These are phyloP conservation scores for Trichomonascaceae sp. DNA, from an alignment of 1,139 yeast genomes.

Conservation along the genomic window DNA sequence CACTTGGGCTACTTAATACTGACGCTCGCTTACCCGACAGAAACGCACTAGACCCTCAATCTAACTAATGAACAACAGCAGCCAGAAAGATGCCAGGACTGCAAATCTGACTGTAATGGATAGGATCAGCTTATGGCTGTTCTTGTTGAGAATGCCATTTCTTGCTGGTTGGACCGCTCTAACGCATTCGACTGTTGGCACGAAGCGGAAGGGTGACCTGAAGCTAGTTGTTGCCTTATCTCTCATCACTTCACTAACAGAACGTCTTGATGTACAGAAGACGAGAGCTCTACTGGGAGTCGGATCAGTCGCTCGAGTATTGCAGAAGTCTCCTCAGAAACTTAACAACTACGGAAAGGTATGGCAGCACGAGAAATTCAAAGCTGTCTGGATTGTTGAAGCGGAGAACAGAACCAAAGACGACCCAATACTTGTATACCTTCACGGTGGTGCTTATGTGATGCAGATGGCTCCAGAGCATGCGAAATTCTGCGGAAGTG, in stretches of 20 bases:
- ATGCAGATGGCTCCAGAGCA: slow-evolving; percentile 25
- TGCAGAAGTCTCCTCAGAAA: background rate
- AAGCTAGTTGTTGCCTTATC: background rate
- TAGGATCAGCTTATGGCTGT: no score
- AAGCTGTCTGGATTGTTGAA: slow-evolving; percentile 16
- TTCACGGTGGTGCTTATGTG: slow-evolving; percentile 35
- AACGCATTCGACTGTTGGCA: background rate
- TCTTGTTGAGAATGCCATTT: no score
- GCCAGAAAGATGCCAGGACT: no score
- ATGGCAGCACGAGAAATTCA: slow-evolving; percentile 1
- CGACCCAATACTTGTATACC: slow-evolving; percentile 18
- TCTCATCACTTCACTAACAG: background rate
- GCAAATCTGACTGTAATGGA: no score
- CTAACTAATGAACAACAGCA: no score
- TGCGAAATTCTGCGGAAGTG: slow-evolving; percentile 15
- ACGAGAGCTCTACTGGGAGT: background rate
- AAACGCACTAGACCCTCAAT: no score
- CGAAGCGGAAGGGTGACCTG: background rate
- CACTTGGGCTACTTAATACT: no score
- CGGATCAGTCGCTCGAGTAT: background rate
- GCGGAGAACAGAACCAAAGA: slow-evolving; percentile 11
- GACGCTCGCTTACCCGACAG: no score
- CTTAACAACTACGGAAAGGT: slow-evolving; percentile 2
- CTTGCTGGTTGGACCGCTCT: background rate
- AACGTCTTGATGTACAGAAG: background rate